Percentiles rank a stretch among this genome's conserved stretches.
These are phyloP conservation scores for Conidiobolus incongruus DNA, from an alignment of 371 early-diverging fungal species.

Conservation along the genomic window DNA sequence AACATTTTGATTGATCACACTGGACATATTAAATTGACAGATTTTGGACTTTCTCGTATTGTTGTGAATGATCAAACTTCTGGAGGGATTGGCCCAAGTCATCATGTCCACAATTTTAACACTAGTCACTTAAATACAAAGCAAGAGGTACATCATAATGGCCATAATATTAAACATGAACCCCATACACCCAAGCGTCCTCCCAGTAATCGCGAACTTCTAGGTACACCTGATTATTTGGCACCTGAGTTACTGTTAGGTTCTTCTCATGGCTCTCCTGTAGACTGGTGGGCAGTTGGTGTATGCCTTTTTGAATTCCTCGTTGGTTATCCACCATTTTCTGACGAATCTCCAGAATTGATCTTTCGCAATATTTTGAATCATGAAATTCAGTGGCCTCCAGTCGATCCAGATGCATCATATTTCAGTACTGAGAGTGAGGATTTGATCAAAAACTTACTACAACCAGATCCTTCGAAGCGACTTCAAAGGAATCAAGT, in stretches of 20 bases:
- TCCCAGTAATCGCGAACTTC: slow-evolving; percentile 1
- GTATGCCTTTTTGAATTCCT: slow-evolving; percentile 78
- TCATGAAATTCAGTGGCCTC: slow-evolving; percentile 46
- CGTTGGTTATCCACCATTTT: slow-evolving; percentile 73
- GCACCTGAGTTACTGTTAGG: slow-evolving; percentile 87
- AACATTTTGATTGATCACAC: slow-evolving; percentile 50
- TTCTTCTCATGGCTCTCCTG: slow-evolving; percentile 58
- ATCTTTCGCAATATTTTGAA: slow-evolving; percentile 74
- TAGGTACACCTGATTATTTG: slow-evolving; percentile 95
- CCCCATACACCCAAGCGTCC: neutral
- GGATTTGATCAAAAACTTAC: slow-evolving; percentile 64
- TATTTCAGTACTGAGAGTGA: slow-evolving; percentile 51
- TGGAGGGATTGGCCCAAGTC: neutral
- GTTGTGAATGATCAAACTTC: slow-evolving; percentile 22
- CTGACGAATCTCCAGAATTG: slow-evolving; percentile 55
- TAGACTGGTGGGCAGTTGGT: slow-evolving; percentile 89
- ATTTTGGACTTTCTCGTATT: slow-evolving; percentile 66
- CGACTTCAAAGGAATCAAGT: slow-evolving; percentile 50
- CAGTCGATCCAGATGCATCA: slow-evolving; percentile 15
- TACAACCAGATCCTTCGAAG: slow-evolving; percentile 46
- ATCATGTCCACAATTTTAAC: neutral
- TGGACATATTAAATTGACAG: slow-evolving; percentile 73
- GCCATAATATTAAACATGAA: neutral
- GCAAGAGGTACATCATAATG: neutral
- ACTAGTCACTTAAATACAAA: neutral